Percentiles rank a stretch among this genome's conserved stretches.
Evolutionary conservation across 1,284 basidiomycete species (phyloP).

Genomic region (Anthracocystis panici-leucophaei): DNA sequence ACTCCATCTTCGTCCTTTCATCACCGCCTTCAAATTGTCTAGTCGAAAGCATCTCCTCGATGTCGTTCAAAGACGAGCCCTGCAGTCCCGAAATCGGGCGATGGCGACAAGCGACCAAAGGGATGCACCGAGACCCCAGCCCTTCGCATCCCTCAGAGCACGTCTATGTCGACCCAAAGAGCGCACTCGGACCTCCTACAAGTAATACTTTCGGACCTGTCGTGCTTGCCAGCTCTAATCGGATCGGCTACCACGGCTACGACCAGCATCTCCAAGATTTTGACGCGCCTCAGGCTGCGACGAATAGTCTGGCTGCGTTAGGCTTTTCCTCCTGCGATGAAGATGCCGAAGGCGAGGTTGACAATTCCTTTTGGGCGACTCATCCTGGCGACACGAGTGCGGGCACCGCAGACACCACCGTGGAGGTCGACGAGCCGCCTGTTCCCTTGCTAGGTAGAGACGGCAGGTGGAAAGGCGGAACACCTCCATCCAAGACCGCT

Average conservation of each 20-base stretch:
- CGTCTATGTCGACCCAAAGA: slow-evolving; percentile 8
- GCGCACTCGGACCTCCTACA: background rate
- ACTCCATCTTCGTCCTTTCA: too few species aligned
- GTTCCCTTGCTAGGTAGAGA: slow-evolving; percentile 26
- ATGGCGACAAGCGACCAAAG: slow-evolving; percentile 4
- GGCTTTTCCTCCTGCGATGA: slow-evolving; percentile 29
- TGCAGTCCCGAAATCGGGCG: background rate
- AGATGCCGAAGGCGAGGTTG: slow-evolving; percentile 38
- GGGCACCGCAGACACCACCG: slow-evolving; percentile 11
- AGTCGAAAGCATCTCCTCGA: background rate
- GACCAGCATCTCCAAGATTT: background rate
- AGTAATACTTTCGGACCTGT: background rate
- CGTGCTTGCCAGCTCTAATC: background rate
- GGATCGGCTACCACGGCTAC: background rate
- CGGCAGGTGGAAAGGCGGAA: slow-evolving; percentile 21
- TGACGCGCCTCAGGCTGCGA: background rate
- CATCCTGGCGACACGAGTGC: slow-evolving; percentile 17
- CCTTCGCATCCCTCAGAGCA: background rate
- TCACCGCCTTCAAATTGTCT: too few species aligned
- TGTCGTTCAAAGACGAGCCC: background rate
- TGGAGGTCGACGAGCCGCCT: slow-evolving; percentile 13
- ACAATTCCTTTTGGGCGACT: slow-evolving; percentile 29
- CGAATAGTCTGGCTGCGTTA: background rate
- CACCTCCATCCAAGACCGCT: background rate
- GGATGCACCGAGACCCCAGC: background rate